Evolutionary conservation across 2,329 filamentous ascomycete species (phyloP).

Genomic region (Venturia nashicola): DNA sequence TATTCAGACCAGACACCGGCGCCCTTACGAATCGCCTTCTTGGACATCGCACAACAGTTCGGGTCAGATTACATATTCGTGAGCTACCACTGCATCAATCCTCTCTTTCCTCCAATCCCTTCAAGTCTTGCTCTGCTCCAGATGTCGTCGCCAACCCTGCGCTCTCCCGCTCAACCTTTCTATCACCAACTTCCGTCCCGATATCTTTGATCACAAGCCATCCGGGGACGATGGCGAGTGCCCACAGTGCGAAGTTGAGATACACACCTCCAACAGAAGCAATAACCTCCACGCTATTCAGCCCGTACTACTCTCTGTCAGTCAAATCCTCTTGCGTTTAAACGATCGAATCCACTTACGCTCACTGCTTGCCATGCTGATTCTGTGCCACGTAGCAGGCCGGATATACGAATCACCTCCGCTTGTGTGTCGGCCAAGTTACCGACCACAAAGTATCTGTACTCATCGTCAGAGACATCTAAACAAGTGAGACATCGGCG

Average conservation of each 20-base stretch:
- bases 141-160: neutral
- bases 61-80: neutral
- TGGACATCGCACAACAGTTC: too few species aligned
- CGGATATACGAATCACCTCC: constrained; percentile 56
- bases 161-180: neutral
- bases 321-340: neutral
- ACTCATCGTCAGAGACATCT: neutral
- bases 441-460: constrained; percentile 54
- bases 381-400: constrained; percentile 56
- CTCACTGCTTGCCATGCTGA: constrained; percentile 57
- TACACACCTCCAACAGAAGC: constrained; percentile 55
- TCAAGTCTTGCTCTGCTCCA: neutral
- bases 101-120: neutral
- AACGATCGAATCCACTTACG: neutral
- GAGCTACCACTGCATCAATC: neutral
- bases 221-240: constrained; percentile 47
- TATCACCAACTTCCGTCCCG: constrained; percentile 21
- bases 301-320: constrained; percentile 40
- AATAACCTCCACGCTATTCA: constrained; percentile 50
- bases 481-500: neutral
- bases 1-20: too few species aligned
- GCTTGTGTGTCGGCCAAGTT: constrained; percentile 49
- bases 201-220: constrained; percentile 54
- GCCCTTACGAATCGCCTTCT: too few species aligned
- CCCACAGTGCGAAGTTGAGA: constrained; percentile 60